Conservation (phyloP, 2,329 filamentous ascomycete genomes). For the Penicillium sp. region DNA sequence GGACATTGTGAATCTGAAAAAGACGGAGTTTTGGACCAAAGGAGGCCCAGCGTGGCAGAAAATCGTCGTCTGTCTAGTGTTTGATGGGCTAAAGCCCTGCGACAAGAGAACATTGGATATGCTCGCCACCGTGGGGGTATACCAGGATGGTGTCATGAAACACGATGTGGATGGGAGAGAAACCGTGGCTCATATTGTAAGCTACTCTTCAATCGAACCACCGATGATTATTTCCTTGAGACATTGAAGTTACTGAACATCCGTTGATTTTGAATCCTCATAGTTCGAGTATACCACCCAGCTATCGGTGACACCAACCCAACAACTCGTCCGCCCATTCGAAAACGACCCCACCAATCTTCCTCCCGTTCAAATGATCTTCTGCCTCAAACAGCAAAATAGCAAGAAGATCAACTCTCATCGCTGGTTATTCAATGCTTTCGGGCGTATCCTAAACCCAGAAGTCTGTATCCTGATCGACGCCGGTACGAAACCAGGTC, state of each 20-base stretch:
- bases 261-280: constrained; percentile 9
- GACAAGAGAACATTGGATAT: constrained; percentile 92
- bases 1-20: constrained; percentile 95
- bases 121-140: constrained; percentile 85
- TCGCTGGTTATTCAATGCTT: constrained; percentile 94
- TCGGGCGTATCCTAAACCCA: constrained; percentile 90
- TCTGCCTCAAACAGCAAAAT: constrained; percentile 96
- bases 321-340: constrained; percentile 85
- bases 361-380: constrained; percentile 95
- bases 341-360: constrained; percentile 78
- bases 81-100: constrained; percentile 92
- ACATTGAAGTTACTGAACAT: background rate
- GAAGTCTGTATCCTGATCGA: constrained; percentile 92
- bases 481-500: constrained; percentile 89
- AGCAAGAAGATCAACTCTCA: constrained; percentile 99
- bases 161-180: constrained; percentile 93
- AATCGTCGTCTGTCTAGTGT: constrained; percentile 92
- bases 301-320: constrained; percentile 86
- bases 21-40: constrained; percentile 98
- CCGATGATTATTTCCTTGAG: no score
- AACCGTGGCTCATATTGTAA: constrained; percentile 79
- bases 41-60: constrained; percentile 97
- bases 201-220: constrained; percentile 14
- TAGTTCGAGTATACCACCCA: constrained; percentile 95
- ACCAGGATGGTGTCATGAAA: constrained; percentile 97